Percentiles rank a stretch among this genome's conserved stretches.
These are phyloP conservation scores for Inosperma sp. DNA, from an alignment of 768 basidiomycete species.

Conservation along the genomic window DNA sequence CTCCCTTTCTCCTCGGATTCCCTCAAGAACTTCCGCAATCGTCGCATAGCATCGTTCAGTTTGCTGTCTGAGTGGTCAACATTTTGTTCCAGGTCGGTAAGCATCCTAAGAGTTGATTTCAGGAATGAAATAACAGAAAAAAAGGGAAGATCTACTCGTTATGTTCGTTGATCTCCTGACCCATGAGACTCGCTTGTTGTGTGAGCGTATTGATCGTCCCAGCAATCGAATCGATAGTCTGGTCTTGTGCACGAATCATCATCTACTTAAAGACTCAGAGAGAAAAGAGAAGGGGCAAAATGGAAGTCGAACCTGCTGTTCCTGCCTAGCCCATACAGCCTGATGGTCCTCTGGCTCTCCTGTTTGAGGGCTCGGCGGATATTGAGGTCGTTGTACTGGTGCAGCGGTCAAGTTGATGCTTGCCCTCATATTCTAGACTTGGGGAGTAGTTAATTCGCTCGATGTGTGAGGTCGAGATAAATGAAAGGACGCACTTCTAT, in stretches of 20 bases:
- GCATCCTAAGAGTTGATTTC: constrained; percentile 49
- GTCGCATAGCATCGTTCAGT: constrained; percentile 58
- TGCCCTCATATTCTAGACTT: constrained; percentile 75
- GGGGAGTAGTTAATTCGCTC: constrained; percentile 27
- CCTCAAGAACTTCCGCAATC: constrained; percentile 75
- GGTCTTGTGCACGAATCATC: constrained; percentile 85
- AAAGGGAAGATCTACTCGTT: constrained; percentile 57
- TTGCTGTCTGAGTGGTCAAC: constrained; percentile 68
- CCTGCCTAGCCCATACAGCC: constrained; percentile 76
- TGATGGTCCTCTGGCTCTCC: constrained; percentile 53
- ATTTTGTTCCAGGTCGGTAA: constrained; percentile 64
- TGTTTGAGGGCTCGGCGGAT: constrained; percentile 9
- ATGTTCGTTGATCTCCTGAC: constrained; percentile 86
- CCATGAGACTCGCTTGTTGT: constrained; percentile 93
- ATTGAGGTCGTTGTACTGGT: constrained; percentile 16
- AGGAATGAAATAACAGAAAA: background rate
- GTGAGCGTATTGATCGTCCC: constrained; percentile 82
- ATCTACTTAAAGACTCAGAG: constrained; percentile 43
- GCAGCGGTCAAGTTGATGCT: constrained; percentile 31
- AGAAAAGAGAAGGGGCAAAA: background rate
- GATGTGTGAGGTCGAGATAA: constrained; percentile 1
- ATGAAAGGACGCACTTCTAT: constrained; percentile 59
- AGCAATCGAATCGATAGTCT: constrained; percentile 80
- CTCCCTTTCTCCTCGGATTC: constrained; percentile 89
- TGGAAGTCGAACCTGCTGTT: constrained; percentile 63